phyloP scores from a whole-genome alignment of 2,329 filamentous ascomycete species.

The Exophiala mesophila region DNA sequence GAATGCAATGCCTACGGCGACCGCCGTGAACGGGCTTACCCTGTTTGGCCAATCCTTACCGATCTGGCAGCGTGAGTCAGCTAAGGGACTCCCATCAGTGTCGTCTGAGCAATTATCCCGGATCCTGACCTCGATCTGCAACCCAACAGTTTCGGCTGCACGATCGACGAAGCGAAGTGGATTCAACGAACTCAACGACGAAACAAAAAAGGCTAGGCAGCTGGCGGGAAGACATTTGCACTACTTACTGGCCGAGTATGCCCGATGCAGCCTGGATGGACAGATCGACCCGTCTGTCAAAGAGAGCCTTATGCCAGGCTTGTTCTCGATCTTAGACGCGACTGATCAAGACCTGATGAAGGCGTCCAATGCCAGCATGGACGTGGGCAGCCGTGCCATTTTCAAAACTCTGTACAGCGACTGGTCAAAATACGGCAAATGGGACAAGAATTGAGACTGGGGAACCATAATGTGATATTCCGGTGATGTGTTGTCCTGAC shows the following conservation, averaged over 20 bases:
- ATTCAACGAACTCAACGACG: conserved; percentile 47
- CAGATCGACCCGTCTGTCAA: conserved; percentile 49
- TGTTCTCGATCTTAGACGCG: conserved; percentile 51
- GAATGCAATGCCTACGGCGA: conserved; percentile 2
- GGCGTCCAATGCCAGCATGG: conserved; percentile 48
- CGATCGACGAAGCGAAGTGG: conserved; percentile 34
- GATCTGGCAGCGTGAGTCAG: conserved; percentile 22
- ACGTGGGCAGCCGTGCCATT: conserved; percentile 48
- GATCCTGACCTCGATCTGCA: conserved; percentile 56
- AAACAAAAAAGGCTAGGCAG: conserved; percentile 54
- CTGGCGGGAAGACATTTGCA: conserved; percentile 55
- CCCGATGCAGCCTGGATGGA: conserved; percentile 47
- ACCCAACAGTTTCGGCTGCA: conserved; percentile 55
- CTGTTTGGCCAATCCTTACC: conserved; percentile 21
- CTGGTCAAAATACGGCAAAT: conserved; percentile 44
- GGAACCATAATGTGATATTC: too few relatives aligned
- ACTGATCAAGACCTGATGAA: conserved; percentile 48
- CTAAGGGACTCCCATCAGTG: conserved; percentile 30
- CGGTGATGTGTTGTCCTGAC: too few relatives aligned
- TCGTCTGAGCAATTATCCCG: conserved; percentile 49
- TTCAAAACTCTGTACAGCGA: conserved; percentile 52
- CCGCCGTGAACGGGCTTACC: conserved; percentile 3
- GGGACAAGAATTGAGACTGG: conserved; percentile 38
- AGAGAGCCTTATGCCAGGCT: conserved; percentile 47
- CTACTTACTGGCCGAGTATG: conserved; percentile 55